phyloP scores from a whole-genome alignment of 2,329 filamentous ascomycete genomes.

The Penicillium thymicola region DNA sequence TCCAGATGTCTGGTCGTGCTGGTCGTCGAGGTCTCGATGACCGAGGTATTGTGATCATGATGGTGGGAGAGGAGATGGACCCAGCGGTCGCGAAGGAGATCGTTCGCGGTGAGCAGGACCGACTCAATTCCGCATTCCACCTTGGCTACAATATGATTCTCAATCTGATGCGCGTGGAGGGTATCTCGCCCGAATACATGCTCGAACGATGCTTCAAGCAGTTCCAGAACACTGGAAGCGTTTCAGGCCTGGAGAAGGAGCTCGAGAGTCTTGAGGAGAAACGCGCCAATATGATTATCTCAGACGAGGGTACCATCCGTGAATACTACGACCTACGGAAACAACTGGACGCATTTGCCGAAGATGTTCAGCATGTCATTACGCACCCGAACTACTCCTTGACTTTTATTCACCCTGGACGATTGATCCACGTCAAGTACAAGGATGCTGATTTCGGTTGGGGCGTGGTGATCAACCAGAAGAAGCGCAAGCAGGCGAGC shows the following conservation, averaged over 20 bases:
- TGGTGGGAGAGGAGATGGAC: conserved; percentile 96
- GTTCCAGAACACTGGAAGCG: conserved; percentile 91
- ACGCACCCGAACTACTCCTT: conserved; percentile 85
- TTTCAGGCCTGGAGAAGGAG: conserved; percentile 78
- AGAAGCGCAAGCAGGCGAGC: conserved; percentile 62
- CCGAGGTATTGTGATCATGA: conserved; percentile 98
- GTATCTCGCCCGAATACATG: conserved; percentile 99
- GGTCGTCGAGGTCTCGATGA: conserved; percentile 96
- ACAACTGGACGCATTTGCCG: conserved; percentile 76
- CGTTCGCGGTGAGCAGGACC: conserved; percentile 93
- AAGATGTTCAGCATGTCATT: conserved; percentile 87
- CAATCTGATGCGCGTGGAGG: conserved; percentile 94
- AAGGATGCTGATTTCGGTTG: conserved; percentile 83
- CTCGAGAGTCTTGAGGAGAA: conserved; percentile 74
- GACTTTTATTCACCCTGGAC: conserved; percentile 81
- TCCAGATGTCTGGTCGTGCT: conserved; percentile 97
- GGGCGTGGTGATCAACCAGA: conserved; percentile 80
- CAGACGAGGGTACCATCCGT: conserved; percentile 82
- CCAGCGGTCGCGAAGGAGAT: conserved; percentile 91
- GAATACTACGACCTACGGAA: conserved; percentile 91
- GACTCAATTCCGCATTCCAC: conserved; percentile 95
- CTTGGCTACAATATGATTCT: conserved; percentile 99
- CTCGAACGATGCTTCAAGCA: conserved; percentile 97
- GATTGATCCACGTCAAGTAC: conserved; percentile 81
- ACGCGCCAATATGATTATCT: conserved; percentile 69